Conservation (phyloP, 73 alveolate species). For the Durusdinium trenchii region DNA sequence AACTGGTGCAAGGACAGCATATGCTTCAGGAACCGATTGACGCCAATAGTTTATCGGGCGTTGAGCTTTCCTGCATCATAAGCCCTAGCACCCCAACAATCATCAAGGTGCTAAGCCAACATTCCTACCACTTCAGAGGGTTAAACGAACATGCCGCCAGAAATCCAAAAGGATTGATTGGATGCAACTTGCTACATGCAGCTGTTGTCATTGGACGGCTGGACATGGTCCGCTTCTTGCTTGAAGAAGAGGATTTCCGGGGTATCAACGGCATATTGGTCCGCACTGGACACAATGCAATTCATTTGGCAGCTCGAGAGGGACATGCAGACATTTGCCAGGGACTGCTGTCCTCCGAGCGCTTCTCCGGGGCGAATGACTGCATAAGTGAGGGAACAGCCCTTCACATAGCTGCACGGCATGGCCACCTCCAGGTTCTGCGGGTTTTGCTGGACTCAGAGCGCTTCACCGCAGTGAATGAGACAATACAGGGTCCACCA, state of each 20-base stretch:
- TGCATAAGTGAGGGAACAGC: constrained; percentile 63
- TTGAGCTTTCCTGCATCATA: constrained; percentile 9
- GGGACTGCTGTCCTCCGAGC: constrained; percentile 40
- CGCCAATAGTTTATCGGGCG: not conserved
- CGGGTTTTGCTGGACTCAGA: constrained; percentile 18
- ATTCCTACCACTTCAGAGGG: constrained; percentile 63
- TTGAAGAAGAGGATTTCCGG: constrained; percentile 49
- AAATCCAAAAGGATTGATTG: not conserved
- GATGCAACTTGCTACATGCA: constrained; percentile 76
- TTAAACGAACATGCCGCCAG: not conserved
- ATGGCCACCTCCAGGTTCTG: constrained; percentile 43
- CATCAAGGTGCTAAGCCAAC: constrained; percentile 46
- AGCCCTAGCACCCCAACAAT: constrained; percentile 45
- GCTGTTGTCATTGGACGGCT: constrained; percentile 50
- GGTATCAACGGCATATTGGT: constrained; percentile 34
- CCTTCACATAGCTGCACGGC: constrained; percentile 47
- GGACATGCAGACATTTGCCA: constrained; percentile 25
- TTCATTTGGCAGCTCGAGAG: constrained; percentile 63
- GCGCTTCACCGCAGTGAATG: constrained; percentile 62
- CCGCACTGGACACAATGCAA: constrained; percentile 71
- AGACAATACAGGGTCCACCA: constrained; percentile 38
- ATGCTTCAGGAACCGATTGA: constrained; percentile 52
- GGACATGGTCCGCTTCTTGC: constrained; percentile 36
- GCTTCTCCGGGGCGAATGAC: not conserved
- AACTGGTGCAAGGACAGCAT: constrained; percentile 28